Evolutionary conservation across 345 rosid species (phyloP), one percentile per base, ranked within the genome.

Genomic region (Gossypium herbaceum): DNA sequence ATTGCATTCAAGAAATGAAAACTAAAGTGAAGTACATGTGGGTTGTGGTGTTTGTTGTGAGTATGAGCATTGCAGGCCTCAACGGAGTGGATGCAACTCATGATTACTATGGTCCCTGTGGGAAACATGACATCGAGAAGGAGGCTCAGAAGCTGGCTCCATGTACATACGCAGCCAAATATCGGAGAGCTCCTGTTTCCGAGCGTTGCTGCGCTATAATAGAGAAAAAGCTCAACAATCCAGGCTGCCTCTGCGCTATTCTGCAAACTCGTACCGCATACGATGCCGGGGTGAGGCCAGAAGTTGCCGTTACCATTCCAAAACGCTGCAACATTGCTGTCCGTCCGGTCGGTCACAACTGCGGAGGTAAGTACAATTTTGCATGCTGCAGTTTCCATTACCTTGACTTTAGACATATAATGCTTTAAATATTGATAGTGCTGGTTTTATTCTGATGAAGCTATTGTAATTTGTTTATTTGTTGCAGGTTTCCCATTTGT

Each of bases 141-240:
- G 97, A 91, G 78, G 97, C 98, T 39, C 79, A 85, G 62, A 94
- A 92, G 88, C 87, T 94, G 70, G 87, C 89, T 62, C 91, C 97
- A 34, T 94, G 97, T 77, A 86, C 91, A 75, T 77, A 83, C 61
- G 97, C 97, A 13, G 87, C 92, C 50, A 85, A 88, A 73, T 81
- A 84, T 72, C 43, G 10, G 67, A 74, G 80, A 9, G 88, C 86
- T 41, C 73, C 83, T n/a, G 95, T 91, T 48, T 88, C 98, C 0
- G 7, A 75, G 72, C 81, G 75, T 77, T 94, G 98, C 84, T 92
- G 97, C 59, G 57, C 3, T 51, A 86, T 85, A 67, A 86, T 94
- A 68, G 88, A 82, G 41, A 34, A 4, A 34, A 34, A 34, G 41
- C 41, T 34, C 41, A 34, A 1, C 7, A 34, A 5, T 34, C 98